These are phyloP conservation scores for Stephania cephalantha DNA, from an alignment of 164 flowering plant species.

Conservation along the genomic window DNA sequence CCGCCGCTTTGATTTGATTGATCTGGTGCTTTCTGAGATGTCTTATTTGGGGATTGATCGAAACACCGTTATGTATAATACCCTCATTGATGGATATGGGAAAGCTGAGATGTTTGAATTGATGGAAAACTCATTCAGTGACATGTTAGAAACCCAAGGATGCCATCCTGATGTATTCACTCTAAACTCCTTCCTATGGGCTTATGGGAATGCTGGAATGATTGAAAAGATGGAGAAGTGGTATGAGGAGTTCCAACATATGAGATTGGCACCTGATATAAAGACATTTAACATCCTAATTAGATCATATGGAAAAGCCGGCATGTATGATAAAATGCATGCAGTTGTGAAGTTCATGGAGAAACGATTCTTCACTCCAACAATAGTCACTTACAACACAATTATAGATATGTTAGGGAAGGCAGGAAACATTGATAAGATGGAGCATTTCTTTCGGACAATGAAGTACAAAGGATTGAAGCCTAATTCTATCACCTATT, in stretches of 20 bases:
- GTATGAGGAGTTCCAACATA: slow-evolving; percentile 77
- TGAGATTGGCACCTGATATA: slow-evolving; percentile 66
- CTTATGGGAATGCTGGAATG: slow-evolving; percentile 61
- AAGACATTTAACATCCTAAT: slow-evolving; percentile 71
- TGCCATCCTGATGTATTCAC: slow-evolving; percentile 76
- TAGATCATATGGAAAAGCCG: slow-evolving; percentile 69
- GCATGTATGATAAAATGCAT: slow-evolving; percentile 57
- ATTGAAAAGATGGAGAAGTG: slow-evolving; percentile 74
- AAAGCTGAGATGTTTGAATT: slow-evolving; percentile 65
- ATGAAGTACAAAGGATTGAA: slow-evolving; percentile 84
- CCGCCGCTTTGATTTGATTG: slow-evolving; percentile 49
- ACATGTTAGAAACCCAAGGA: slow-evolving; percentile 53
- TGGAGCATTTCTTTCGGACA: slow-evolving; percentile 60
- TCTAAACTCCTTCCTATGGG: slow-evolving; percentile 60
- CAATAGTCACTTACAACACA: slow-evolving; percentile 61
- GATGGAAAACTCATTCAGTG: slow-evolving; percentile 60
- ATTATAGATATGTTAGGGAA: slow-evolving; percentile 65
- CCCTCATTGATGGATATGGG: slow-evolving; percentile 90
- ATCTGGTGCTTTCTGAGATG: slow-evolving; percentile 56
- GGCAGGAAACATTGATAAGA: slow-evolving; percentile 54
- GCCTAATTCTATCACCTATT: slow-evolving; percentile 78
- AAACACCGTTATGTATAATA: slow-evolving; percentile 63
- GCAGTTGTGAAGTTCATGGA: slow-evolving; percentile 68
- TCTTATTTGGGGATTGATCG: slow-evolving; percentile 52
- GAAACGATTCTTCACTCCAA: slow-evolving; percentile 63